Conservation (phyloP, 306 rosid genomes). For the Herpetospermum pedunculosum region DNA sequence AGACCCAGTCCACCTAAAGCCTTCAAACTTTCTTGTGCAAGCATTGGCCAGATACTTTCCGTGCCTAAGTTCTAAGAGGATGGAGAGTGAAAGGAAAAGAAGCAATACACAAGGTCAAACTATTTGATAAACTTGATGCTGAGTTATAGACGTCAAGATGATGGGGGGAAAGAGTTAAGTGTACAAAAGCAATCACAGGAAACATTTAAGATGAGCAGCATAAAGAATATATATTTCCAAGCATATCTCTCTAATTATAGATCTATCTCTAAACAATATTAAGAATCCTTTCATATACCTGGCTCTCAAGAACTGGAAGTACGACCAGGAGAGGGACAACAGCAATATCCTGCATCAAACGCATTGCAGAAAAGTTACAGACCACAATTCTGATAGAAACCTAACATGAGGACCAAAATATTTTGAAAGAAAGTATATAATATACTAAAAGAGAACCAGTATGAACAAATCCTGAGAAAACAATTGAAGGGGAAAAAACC, state of each 20-base stretch:
- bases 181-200: background rate
- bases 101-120: background rate
- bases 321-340: conserved; percentile 95
- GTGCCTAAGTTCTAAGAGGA: conserved; percentile 47
- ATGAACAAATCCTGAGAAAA: background rate
- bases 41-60: conserved; percentile 93
- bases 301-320: conserved; percentile 96
- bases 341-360: conserved; percentile 85
- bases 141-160: background rate
- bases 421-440: background rate
- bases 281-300: conserved; percentile 43
- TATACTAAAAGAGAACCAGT: background rate
- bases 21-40: conserved; percentile 87
- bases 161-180: background rate
- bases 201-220: background rate
- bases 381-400: conserved; percentile 5
- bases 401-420: conserved; percentile 14
- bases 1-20: conserved; percentile 93
- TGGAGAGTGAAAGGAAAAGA: conserved; percentile 5
- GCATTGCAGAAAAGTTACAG: conserved; percentile 18
- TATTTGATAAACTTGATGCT: background rate
- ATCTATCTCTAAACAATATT: background rate
- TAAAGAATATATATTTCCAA: background rate
- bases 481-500: conserved; percentile 32
- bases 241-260: background rate